Evolutionary conservation across 1,139 yeast genomes (phyloP).

Genomic region (Yamadazyma spencermartinsiae): DNA sequence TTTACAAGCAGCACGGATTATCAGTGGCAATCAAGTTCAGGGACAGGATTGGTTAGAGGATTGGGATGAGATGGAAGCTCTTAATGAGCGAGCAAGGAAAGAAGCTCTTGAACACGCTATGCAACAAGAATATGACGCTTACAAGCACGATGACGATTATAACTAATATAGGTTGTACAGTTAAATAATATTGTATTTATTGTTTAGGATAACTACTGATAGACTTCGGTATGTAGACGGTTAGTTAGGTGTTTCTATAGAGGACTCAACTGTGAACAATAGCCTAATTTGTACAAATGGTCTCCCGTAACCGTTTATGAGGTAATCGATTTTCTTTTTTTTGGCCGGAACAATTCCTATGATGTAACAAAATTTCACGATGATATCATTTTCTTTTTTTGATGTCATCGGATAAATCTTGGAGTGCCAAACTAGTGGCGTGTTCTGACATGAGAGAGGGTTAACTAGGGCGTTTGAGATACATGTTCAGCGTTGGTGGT

Average conservation of each 20-base stretch:
- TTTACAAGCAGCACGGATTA: slow-evolving; percentile 41
- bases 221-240: too few relatives aligned
- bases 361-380: neutral
- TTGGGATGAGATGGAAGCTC: slow-evolving; percentile 16
- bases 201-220: too few relatives aligned
- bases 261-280: too few relatives aligned
- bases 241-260: too few relatives aligned
- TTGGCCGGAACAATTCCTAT: neutral
- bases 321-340: neutral
- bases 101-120: slow-evolving; percentile 27
- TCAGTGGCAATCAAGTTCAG: slow-evolving; percentile 45
- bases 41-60: slow-evolving; percentile 39
- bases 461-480: neutral
- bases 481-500: neutral
- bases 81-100: slow-evolving; percentile 2
- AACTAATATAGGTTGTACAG: too few relatives aligned
- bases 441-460: too few relatives aligned
- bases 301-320: too few relatives aligned
- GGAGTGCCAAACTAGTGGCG: too few relatives aligned
- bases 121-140: slow-evolving; percentile 45
- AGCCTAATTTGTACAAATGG: too few relatives aligned
- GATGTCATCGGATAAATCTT: neutral
- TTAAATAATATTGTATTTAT: too few relatives aligned
- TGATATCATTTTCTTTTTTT: neutral
- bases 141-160: slow-evolving; percentile 41